phyloP scores from a whole-genome alignment of 2,329 filamentous ascomycete species.

The Claviceps monticola region DNA sequence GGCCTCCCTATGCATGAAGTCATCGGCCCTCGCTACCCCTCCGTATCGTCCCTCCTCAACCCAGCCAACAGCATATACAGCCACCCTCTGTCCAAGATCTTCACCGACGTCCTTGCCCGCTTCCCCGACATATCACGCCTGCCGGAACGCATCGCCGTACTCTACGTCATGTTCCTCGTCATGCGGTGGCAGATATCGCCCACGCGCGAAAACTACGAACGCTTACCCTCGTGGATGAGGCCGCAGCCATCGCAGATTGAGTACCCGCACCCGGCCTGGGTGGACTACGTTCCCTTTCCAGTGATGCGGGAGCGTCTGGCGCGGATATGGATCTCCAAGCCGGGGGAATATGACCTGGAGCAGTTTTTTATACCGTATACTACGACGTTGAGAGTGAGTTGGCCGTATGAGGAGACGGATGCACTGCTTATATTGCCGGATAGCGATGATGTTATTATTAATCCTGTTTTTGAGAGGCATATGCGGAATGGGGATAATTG shows the following conservation, averaged over 20 bases:
- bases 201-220: constrained; percentile 64
- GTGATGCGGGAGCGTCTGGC: constrained; percentile 57
- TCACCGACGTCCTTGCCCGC: constrained; percentile 73
- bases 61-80: constrained; percentile 46
- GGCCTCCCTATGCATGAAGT: constrained; percentile 52
- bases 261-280: constrained; percentile 62
- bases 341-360: constrained; percentile 50
- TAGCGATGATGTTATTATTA: constrained; percentile 59
- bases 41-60: constrained; percentile 65
- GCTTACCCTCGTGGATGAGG: constrained; percentile 58
- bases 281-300: constrained; percentile 72
- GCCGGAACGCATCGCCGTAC: constrained; percentile 67
- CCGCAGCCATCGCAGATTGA: constrained; percentile 54
- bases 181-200: constrained; percentile 79
- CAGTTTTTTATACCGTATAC: constrained; percentile 78
- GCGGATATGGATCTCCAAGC: constrained; percentile 31
- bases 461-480: constrained; percentile 76
- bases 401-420: constrained; percentile 67
- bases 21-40: constrained; percentile 65
- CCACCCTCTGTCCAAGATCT: constrained; percentile 70
- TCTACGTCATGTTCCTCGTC: constrained; percentile 77
- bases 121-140: constrained; percentile 68
- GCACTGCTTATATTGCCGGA: constrained; percentile 47
- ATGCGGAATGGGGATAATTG: constrained; percentile 65
- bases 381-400: constrained; percentile 62